A percentile compares a stretch with the other conserved stretches of the same genome.
phyloP scores from a whole-genome alignment of 768 basidiomycete genomes.

The Pleurotus djamor region DNA sequence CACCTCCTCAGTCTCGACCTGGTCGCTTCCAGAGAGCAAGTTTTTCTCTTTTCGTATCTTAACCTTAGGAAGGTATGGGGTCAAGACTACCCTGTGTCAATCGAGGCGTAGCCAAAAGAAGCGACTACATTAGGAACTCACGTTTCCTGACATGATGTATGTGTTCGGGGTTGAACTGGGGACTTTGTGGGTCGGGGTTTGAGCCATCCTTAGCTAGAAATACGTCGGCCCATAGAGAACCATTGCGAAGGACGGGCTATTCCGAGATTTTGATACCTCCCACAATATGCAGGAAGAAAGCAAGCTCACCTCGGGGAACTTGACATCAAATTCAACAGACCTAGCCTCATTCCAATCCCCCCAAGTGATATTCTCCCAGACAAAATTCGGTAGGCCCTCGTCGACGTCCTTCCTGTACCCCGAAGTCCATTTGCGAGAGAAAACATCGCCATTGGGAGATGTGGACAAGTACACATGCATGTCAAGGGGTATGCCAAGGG shows the following conservation, averaged over 20 bases:
- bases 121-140: conserved; percentile 29
- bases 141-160: conserved; percentile 77
- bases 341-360: conserved; percentile 72
- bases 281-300: not conserved
- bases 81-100: conserved; percentile 58
- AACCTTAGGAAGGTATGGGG: conserved; percentile 73
- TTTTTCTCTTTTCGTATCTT: conserved; percentile 84
- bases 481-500: conserved; percentile 54
- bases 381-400: conserved; percentile 59
- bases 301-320: conserved; percentile 61
- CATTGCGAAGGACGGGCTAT: conserved; percentile 77
- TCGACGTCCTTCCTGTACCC: conserved; percentile 45
- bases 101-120: conserved; percentile 1
- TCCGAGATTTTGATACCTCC: too few species aligned
- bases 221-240: conserved; percentile 81
- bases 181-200: conserved; percentile 59
- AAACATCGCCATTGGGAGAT: conserved; percentile 58
- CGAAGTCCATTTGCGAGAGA: conserved; percentile 51
- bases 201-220: conserved; percentile 67
- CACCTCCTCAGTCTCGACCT: conserved; percentile 52
- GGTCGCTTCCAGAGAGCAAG: conserved; percentile 50
- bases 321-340: conserved; percentile 55
- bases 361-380: conserved; percentile 77
- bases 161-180: conserved; percentile 48
- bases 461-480: conserved; percentile 78